Evolutionary conservation across 106 monocot genomes (phyloP), one percentile per base, ranked within the genome.

Genomic region (Cymbidium sinense): DNA sequence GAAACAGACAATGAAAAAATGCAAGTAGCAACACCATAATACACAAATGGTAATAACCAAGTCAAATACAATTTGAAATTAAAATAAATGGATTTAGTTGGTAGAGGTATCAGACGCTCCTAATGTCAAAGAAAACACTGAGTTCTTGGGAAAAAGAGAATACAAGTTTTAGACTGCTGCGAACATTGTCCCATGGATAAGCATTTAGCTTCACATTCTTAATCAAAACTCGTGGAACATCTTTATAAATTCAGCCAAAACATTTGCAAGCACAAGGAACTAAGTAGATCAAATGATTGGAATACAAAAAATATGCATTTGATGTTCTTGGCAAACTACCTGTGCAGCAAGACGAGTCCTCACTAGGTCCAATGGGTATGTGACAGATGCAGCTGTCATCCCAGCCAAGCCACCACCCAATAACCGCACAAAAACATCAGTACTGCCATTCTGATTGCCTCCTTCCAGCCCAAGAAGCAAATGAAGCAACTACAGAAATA

Each of bases 361-460:
- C 80, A 91, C 88, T 76, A 91, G 81, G 79, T 91, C 91, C 72
- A 91, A 84, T 50, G 88, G 91, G 51, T 91, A 91, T 31, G 91
- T 88, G n/a, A 88, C 74, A 21, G 91, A 82, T 79, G 91, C 88
- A 76, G 91, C 84, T 58, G 91, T 91, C 78, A 88, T 85, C 51
- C 91, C 91, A 47, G 91, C 82, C 50, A 91, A 80, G 30, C 91
- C 91, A 81, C 88, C 88, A 8, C 86, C 86, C 4, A 88, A 77
- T 34, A 91, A 79, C 74, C 77, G 44, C 12, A 86, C 80, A 77
- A 74, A 76, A 76, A 86, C 70, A 85, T 91, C 84, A 30, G 86
- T 80, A 77, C 76, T 83, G 2, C 64, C 70, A 81, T 39, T 58
- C 23, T 88, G 74, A 41, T 69, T 77, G 74, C 76, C 82, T 64